Evolutionary conservation across 1,284 basidiomycete species (phyloP).

Genomic region (Fomitopsis pinicola): DNA sequence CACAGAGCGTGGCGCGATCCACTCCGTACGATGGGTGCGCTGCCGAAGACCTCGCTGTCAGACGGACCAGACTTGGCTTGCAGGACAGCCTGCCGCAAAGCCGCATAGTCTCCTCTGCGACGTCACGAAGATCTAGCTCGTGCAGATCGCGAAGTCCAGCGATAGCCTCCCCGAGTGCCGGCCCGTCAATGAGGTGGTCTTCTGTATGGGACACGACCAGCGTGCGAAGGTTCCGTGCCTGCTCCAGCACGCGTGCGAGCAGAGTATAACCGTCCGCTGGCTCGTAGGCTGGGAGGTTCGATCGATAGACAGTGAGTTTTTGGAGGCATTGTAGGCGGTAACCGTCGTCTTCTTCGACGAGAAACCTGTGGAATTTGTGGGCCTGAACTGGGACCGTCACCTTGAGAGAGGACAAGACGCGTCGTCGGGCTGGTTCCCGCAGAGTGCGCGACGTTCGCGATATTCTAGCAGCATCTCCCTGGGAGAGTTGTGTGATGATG

Average conservation of each 20-base stretch:
- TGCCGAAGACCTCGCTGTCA: not conserved
- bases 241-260: not conserved
- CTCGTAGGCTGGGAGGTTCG: not conserved
- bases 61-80: not conserved
- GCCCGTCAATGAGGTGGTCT: not conserved
- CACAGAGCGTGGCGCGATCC: not conserved
- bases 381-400: not conserved
- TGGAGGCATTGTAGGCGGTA: not conserved
- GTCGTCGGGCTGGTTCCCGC: not conserved
- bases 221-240: not conserved
- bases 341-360: not conserved
- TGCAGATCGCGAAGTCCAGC: not conserved
- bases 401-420: not conserved
- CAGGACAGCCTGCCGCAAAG: conserved; percentile 14
- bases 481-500: not conserved
- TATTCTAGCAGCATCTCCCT: not conserved
- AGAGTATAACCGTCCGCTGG: not conserved
- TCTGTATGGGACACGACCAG: not conserved
- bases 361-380: not conserved
- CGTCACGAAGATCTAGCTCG: not conserved
- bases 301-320: not conserved
- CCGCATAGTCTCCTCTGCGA: conserved; percentile 19
- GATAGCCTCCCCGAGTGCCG: not conserved
- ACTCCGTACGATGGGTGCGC: not conserved
- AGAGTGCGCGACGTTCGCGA: not conserved